Conservation (phyloP, 1,139 yeast genomes). For the Kodamaea anthophila region DNA sequence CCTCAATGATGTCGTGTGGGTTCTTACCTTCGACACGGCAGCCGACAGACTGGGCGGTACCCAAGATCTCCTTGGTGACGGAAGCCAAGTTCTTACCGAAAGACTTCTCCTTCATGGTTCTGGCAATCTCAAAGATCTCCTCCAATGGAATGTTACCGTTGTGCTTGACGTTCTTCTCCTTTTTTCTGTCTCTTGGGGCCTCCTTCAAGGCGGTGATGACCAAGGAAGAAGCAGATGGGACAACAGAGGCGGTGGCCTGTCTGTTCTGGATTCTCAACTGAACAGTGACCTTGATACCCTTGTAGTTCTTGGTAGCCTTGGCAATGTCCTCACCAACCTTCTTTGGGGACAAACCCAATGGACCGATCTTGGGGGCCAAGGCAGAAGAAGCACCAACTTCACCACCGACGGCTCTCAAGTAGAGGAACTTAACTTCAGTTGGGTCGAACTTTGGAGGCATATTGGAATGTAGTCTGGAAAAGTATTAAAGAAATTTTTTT, state of each 20-base stretch:
- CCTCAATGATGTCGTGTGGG: constrained; percentile 98
- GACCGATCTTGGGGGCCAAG: constrained; percentile 99
- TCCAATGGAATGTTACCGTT: constrained; percentile 97
- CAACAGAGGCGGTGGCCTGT: constrained; percentile 99
- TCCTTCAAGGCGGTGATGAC: constrained; percentile 99
- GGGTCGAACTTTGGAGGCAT: constrained; percentile 99
- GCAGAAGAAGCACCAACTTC: constrained; percentile 99
- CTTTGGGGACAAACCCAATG: constrained; percentile 99
- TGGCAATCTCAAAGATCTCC: constrained; percentile 95
- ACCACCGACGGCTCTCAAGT: constrained; percentile 99
- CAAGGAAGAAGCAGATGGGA: constrained; percentile 98
- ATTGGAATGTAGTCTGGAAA: constrained; percentile 14
- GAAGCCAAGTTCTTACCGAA: constrained; percentile 97
- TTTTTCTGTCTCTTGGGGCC: constrained; percentile 99
- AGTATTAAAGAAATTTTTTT: constrained; percentile 4
- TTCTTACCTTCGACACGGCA: constrained; percentile 99
- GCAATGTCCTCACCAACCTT: constrained; percentile 99
- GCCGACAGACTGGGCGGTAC: constrained; percentile 99
- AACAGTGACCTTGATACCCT: constrained; percentile 99
- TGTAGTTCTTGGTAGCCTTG: constrained; percentile 98
- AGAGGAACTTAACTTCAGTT: constrained; percentile 94
- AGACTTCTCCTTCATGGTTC: constrained; percentile 95
- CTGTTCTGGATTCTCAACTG: constrained; percentile 99
- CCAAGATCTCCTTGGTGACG: constrained; percentile 97
- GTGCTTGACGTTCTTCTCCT: constrained; percentile 99